Evolutionary conservation across 768 basidiomycete species (phyloP), one percentile per base, ranked within the genome.

Genomic region (Naganishia randhawae): DNA sequence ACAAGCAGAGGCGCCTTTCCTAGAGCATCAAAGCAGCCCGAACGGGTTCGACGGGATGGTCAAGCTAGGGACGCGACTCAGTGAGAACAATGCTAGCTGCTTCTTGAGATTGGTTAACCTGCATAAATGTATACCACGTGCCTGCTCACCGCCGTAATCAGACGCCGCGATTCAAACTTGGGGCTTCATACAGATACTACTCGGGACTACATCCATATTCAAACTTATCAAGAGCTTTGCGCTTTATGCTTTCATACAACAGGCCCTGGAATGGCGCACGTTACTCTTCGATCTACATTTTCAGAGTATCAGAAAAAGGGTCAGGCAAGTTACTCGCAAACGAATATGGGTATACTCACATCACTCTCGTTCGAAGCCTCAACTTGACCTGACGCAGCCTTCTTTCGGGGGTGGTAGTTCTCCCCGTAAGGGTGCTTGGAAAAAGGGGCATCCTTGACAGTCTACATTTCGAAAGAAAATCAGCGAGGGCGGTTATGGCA

Each of bases 351-450:
- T 6, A 25, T 8, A 61, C 57, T 41, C 25, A 61, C 57, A 19
- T 61, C 57, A 19, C 57, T 61, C 39, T 61, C 57, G n/a, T 61
- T 61, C 31, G 57, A 61, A n/a, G 57, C 57, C 37, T 61, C 57
- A 39, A 61, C 57, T 41, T 61, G 57, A 22, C 57, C 57, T 25
- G 37, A 39, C 17, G 35, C 57, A 27, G 57, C 37, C 57, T 61
- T 61, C 57, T 61, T 61, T 39, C 22, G 57, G 57, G 57, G 22
- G 19, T 61, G 57, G 32, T 39, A 37, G 37, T 61, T 39, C 39
- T 61, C 22, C n/a, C n/a, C n/a, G 22, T 61, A 61, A 41, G 57
- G 57, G 7, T 37, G 57, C 39, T 39, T 39, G 31, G 57, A 61
- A 61, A n/a, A n/a, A n/a, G 57, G 41, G 22, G 41, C 57, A 41